phyloP scores from a whole-genome alignment of 306 rosid species.

The Prunus armeniaca region DNA sequence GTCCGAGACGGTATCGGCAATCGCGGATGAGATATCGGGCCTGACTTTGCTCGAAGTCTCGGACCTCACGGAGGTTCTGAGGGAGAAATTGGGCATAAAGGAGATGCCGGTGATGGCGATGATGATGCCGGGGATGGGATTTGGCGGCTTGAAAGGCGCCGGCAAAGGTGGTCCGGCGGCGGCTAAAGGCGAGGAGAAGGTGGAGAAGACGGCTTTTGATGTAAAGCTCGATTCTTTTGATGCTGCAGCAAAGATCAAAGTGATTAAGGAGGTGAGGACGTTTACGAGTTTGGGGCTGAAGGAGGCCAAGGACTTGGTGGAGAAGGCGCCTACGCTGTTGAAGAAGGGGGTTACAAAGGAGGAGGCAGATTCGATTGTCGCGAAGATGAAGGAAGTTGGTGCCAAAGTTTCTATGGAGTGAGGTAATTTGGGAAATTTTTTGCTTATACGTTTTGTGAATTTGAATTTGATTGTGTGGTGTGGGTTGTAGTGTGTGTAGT shows the following conservation, averaged over 20 bases:
- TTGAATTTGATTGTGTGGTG: background rate
- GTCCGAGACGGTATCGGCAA: slow-evolving; percentile 43
- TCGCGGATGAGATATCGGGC: slow-evolving; percentile 65
- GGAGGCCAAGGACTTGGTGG: slow-evolving; percentile 97
- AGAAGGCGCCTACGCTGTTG: slow-evolving; percentile 78
- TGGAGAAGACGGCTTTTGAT: slow-evolving; percentile 84
- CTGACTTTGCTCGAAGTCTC: slow-evolving; percentile 66
- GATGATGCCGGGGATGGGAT: slow-evolving; percentile 81
- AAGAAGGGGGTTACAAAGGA: slow-evolving; percentile 90
- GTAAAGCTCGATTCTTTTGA: slow-evolving; percentile 85
- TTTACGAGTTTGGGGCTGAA: slow-evolving; percentile 92
- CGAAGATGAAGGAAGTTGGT: slow-evolving; percentile 87
- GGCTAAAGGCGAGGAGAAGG: slow-evolving; percentile 48
- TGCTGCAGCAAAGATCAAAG: slow-evolving; percentile 75
- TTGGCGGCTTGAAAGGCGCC: slow-evolving; percentile 40
- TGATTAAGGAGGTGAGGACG: slow-evolving; percentile 85
- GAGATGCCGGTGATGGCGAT: slow-evolving; percentile 81
- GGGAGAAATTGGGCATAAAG: slow-evolving; percentile 57
- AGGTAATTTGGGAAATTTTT: slow-evolving; percentile 40
- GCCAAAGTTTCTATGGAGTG: slow-evolving; percentile 86
- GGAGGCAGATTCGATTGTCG: slow-evolving; percentile 73
- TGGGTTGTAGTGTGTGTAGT: background rate
- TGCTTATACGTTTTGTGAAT: background rate
- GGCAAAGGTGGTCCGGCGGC: slow-evolving; percentile 44
- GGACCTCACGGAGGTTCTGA: slow-evolving; percentile 76